Evolutionary conservation across 441 rosid species (phyloP), one percentile per base, ranked within the genome.

Genomic region (Isatis lusitanica): DNA sequence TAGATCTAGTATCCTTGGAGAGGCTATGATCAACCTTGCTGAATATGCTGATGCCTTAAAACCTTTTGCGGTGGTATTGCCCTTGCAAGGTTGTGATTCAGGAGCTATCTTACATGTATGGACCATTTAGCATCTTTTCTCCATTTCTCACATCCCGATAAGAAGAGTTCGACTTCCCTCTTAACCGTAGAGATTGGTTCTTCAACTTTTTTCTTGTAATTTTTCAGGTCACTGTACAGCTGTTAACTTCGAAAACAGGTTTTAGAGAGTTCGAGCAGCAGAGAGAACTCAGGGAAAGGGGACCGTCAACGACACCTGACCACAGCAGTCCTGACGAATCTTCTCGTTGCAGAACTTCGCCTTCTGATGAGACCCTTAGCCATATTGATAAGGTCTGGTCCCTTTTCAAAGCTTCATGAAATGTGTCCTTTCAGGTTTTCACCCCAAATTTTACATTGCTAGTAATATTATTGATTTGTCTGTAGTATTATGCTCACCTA

Each of bases 241-340:
- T 96, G 82, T 90, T 96, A 74, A 96, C 99, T 51, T 93, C 97
- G 21, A 96, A 91, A 87, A 96, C 99, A 64, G 99, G 99, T 81
- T 81, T 74, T 81, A 93, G 98, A 81, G 99, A 96, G 83, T 96
- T 96, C 68, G 99, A 96, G 81, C 98, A 89, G 85, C 99, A 93
- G 80, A 87, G 99, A 83, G 99, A 96, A 82, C 85, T 87, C 63
- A 85, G 95, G 79, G 99, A 93, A 74, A 85, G 84, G 81, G 97
- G 97, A 70, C 77, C 92, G 51, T 93, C 80, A 78, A 68, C 81
- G 12, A 81, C 83, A 73, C 73, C 88, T 69, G 90, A 87, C 66
- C 97, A 87, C 39, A 82, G 74, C 69, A 85, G 80, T 78, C 90
- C 86, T 60, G 89, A 82, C 55, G 91, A 87, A 78, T 83, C 87